These are phyloP conservation scores for Amphirosellinia nigrospora DNA, from an alignment of 495 filamentous ascomycete species.

Conservation along the genomic window DNA sequence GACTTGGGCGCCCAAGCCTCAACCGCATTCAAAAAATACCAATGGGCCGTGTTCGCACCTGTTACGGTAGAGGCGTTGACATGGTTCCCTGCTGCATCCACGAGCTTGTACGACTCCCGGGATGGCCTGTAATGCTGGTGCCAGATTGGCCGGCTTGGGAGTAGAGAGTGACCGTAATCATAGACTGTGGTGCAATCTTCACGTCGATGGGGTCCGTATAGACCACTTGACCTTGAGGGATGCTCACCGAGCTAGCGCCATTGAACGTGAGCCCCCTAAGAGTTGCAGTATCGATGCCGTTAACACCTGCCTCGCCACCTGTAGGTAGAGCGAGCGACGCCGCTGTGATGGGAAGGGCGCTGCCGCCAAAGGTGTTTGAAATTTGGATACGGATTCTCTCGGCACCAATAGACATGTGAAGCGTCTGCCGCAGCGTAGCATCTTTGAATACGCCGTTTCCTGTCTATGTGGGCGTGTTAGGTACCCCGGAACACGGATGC, in stretches of 20 bases:
- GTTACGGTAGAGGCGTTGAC: conserved; percentile 54
- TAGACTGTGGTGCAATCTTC: conserved; percentile 51
- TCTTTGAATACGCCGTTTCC: conserved; percentile 48
- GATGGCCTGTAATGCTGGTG: conserved; percentile 67
- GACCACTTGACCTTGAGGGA: conserved; percentile 63
- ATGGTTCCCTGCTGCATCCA: conserved; percentile 62
- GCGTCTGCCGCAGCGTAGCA: conserved; percentile 70
- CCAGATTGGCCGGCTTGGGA: conserved; percentile 61
- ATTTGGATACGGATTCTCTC: conserved; percentile 66
- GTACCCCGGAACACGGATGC: neutral
- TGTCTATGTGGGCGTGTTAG: conserved; percentile 29
- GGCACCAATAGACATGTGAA: conserved; percentile 63
- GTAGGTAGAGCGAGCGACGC: conserved; percentile 63
- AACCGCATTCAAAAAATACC: conserved; percentile 67
- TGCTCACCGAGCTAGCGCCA: conserved; percentile 52
- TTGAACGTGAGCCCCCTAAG: conserved; percentile 65
- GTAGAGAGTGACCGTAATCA: conserved; percentile 66
- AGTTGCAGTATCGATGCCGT: conserved; percentile 56
- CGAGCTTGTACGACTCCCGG: conserved; percentile 69
- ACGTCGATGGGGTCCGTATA: conserved; percentile 71
- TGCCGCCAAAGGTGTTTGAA: conserved; percentile 70
- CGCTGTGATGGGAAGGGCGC: conserved; percentile 64
- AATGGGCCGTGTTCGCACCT: conserved; percentile 52
- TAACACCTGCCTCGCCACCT: conserved; percentile 56
- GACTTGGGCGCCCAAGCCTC: conserved; percentile 60